Percentiles rank a stretch among this genome's conserved stretches.
phyloP scores from a whole-genome alignment of 768 basidiomycete species.

The Lentinula sp. region DNA sequence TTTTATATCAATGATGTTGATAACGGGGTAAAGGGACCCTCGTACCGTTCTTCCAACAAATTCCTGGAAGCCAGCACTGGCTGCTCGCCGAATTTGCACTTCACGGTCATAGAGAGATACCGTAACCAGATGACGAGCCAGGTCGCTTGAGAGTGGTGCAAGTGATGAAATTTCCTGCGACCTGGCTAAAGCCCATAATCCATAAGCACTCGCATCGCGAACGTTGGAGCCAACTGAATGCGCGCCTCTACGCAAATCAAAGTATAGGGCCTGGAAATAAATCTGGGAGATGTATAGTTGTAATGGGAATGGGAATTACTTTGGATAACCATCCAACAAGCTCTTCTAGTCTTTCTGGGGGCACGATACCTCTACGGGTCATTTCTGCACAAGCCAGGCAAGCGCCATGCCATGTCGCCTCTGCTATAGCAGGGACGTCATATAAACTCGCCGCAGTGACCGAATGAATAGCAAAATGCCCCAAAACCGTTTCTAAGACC shows the following conservation, averaged over 20 bases:
- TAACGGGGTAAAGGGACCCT: background rate
- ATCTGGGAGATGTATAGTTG: background rate
- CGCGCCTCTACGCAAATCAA: slow-evolving; percentile 86
- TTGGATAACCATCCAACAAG: slow-evolving; percentile 79
- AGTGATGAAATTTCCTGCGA: slow-evolving; percentile 57
- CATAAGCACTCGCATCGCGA: slow-evolving; percentile 91
- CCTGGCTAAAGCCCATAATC: slow-evolving; percentile 90
- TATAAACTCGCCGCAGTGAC: slow-evolving; percentile 56
- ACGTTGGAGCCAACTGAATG: slow-evolving; percentile 94
- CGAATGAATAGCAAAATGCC: slow-evolving; percentile 73
- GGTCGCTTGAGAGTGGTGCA: slow-evolving; percentile 49
- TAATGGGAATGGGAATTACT: slow-evolving; percentile 32
- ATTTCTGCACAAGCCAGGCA: slow-evolving; percentile 91
- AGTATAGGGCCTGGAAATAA: slow-evolving; percentile 68
- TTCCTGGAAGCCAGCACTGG: slow-evolving; percentile 97
- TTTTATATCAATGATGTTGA: slow-evolving; percentile 10
- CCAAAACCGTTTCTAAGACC: slow-evolving; percentile 74
- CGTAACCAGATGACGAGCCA: slow-evolving; percentile 69
- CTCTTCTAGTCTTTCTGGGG: slow-evolving; percentile 47
- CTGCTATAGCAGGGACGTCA: slow-evolving; percentile 72
- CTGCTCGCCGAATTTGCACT: slow-evolving; percentile 89
- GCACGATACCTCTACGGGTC: slow-evolving; percentile 74
- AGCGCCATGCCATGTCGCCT: slow-evolving; percentile 92
- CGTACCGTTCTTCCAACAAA: slow-evolving; percentile 89
- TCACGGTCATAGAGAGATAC: slow-evolving; percentile 91